These are phyloP conservation scores for Aspergillus candidus DNA, from an alignment of 2,329 filamentous ascomycete species.

Conservation along the genomic window DNA sequence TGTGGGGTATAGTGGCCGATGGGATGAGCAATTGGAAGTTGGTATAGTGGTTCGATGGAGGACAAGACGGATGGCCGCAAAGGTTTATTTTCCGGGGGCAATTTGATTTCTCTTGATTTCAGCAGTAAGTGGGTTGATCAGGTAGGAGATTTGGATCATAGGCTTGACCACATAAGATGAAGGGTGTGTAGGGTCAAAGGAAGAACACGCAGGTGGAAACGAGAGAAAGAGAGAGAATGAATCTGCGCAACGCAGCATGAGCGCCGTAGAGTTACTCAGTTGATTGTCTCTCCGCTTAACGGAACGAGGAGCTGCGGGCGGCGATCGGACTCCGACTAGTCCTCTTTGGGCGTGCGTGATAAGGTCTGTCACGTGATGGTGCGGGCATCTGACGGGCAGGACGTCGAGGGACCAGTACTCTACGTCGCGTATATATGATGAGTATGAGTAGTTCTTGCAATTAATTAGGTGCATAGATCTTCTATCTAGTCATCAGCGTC, in stretches of 20 bases:
- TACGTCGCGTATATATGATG: no score
- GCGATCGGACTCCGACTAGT: constrained; percentile 17
- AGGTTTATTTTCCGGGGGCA: no score
- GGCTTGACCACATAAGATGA: no score
- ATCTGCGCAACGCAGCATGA: constrained; percentile 4
- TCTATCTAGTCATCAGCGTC: constrained; percentile 32
- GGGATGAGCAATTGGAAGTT: neutral
- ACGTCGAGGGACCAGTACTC: no score
- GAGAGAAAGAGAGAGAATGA: neutral
- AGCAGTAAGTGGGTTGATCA: no score
- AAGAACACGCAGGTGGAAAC: neutral
- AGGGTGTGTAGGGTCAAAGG: neutral
- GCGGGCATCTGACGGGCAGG: neutral
- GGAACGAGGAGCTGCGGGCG: constrained; percentile 17
- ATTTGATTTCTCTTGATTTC: no score
- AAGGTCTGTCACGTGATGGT: constrained; percentile 19
- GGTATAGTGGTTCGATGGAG: no score
- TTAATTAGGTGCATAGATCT: no score
- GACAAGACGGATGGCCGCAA: no score
- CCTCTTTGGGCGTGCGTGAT: constrained; percentile 14
- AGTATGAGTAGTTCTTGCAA: no score
- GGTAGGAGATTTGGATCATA: no score
- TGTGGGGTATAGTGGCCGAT: constrained; percentile 3
- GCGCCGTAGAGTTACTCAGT: constrained; percentile 1
- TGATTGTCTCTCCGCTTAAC: constrained; percentile 14